Conservation (phyloP, 345 rosid species). For the Gossypium longicalyx region DNA sequence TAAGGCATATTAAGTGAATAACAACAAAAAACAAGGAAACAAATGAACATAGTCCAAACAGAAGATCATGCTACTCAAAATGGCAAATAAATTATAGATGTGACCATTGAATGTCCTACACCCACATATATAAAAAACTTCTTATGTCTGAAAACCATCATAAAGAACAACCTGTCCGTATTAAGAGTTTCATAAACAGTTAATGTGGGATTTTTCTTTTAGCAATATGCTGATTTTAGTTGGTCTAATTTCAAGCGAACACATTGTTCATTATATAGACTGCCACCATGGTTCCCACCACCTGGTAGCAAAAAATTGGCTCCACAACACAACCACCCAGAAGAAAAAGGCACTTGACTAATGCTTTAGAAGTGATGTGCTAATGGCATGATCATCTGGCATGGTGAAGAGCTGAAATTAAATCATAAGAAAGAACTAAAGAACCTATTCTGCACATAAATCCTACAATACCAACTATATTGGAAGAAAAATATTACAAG, state of each 20-base stretch:
- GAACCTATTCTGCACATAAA: slow-evolving; percentile 5
- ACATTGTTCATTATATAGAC: neutral
- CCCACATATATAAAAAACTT: neutral
- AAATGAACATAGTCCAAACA: neutral
- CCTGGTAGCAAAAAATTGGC: neutral
- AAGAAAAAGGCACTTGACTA: slow-evolving; percentile 5
- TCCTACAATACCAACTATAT: slow-evolving; percentile 3
- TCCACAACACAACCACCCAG: neutral
- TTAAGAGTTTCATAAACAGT: slow-evolving; percentile 4
- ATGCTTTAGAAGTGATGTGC: neutral
- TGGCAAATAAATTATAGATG: neutral
- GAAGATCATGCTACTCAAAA: slow-evolving; percentile 2
- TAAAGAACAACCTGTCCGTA: neutral
- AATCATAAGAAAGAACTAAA: neutral
- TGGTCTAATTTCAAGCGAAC: neutral
- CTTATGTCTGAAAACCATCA: neutral
- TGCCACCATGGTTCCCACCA: neutral
- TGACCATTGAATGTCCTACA: neutral
- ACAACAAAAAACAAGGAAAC: neutral
- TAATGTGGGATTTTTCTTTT: slow-evolving; percentile 9
- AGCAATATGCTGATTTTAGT: slow-evolving; percentile 7
- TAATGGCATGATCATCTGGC: neutral
- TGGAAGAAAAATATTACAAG: neutral
- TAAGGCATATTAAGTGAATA: slow-evolving; percentile 6
- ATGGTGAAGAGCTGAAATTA: neutral